Percentiles rank a stretch among this genome's conserved stretches.
Evolutionary conservation across 2,329 filamentous ascomycete species (phyloP).

Genomic region (Nemania sp.): DNA sequence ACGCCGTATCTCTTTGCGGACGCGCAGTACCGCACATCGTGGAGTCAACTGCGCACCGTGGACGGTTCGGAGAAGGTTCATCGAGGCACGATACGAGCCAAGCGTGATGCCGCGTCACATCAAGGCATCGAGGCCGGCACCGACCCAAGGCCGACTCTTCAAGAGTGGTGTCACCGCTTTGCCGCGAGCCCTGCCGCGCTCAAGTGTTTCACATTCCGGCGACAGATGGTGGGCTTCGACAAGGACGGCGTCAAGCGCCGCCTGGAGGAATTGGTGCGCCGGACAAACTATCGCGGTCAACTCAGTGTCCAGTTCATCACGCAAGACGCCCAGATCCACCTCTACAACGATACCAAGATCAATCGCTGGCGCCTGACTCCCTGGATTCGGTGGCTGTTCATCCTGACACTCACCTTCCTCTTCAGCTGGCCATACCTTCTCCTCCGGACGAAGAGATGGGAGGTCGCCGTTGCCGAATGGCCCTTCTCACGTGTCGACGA

Average conservation of each 20-base stretch:
- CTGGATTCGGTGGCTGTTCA: slow-evolving; percentile 69
- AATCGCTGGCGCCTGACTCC: slow-evolving; percentile 67
- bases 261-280: slow-evolving; percentile 61
- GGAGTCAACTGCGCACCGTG: slow-evolving; percentile 54
- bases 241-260: slow-evolving; percentile 54
- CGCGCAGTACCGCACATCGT: slow-evolving; percentile 45
- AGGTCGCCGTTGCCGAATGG: slow-evolving; percentile 67
- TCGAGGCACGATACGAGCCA: slow-evolving; percentile 65
- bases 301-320: slow-evolving; percentile 64
- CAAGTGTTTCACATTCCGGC: slow-evolving; percentile 59
- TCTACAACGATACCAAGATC: slow-evolving; percentile 65
- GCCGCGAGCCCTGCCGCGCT: slow-evolving; percentile 61
- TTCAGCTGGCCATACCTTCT: slow-evolving; percentile 73
- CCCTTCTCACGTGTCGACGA: slow-evolving; percentile 49
- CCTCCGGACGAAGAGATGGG: slow-evolving; percentile 69
- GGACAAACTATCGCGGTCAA: slow-evolving; percentile 70
- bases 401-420: slow-evolving; percentile 69
- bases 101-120: slow-evolving; percentile 40
- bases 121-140: slow-evolving; percentile 51
- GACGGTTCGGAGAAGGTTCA: slow-evolving; percentile 63
- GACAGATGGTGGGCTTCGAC: slow-evolving; percentile 65
- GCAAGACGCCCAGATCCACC: slow-evolving; percentile 59
- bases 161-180: slow-evolving; percentile 72
- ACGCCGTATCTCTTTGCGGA: slow-evolving; percentile 60
- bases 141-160: slow-evolving; percentile 46